Conservation (phyloP, 2,329 filamentous ascomycete genomes). For the Pseudogymnoascus sp. region DNA sequence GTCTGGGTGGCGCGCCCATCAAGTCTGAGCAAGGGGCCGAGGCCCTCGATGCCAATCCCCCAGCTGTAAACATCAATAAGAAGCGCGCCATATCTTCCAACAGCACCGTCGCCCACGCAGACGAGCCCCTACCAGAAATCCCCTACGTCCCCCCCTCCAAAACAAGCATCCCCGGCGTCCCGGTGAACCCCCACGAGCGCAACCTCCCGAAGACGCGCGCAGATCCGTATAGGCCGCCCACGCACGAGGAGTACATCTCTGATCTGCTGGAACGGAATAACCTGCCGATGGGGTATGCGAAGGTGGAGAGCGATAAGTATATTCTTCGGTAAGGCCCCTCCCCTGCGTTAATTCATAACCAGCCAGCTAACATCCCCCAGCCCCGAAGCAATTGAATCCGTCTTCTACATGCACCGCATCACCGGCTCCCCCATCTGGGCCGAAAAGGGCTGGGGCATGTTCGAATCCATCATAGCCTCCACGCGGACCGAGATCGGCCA, state of each 20-base stretch:
- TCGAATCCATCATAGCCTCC: conserved; percentile 58
- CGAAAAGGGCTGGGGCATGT: conserved; percentile 85
- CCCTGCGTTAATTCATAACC: too few species aligned
- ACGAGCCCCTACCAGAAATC: neutral
- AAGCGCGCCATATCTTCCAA: neutral
- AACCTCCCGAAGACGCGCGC: neutral
- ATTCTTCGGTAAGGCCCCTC: conserved; percentile 49
- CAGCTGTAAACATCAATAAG: neutral
- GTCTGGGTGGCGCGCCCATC: neutral
- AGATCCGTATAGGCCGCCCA: conserved; percentile 24
- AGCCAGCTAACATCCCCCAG: conserved; percentile 32
- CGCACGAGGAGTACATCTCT: conserved; percentile 48
- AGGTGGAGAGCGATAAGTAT: conserved; percentile 43
- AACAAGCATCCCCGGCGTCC: neutral
- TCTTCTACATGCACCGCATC: conserved; percentile 87
- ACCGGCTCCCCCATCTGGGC: conserved; percentile 69
- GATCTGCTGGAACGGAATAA: conserved; percentile 35
- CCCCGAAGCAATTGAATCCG: conserved; percentile 79
- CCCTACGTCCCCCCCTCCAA: conserved; percentile 8
- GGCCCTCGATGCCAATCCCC: too few species aligned
- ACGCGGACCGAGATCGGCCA: conserved; percentile 62
- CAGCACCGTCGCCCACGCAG: neutral
- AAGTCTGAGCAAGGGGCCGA: neutral
- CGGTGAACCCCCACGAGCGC: neutral
- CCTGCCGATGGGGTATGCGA: conserved; percentile 45